phyloP scores from a whole-genome alignment of 345 rosid genomes.

The Citrus medica region DNA sequence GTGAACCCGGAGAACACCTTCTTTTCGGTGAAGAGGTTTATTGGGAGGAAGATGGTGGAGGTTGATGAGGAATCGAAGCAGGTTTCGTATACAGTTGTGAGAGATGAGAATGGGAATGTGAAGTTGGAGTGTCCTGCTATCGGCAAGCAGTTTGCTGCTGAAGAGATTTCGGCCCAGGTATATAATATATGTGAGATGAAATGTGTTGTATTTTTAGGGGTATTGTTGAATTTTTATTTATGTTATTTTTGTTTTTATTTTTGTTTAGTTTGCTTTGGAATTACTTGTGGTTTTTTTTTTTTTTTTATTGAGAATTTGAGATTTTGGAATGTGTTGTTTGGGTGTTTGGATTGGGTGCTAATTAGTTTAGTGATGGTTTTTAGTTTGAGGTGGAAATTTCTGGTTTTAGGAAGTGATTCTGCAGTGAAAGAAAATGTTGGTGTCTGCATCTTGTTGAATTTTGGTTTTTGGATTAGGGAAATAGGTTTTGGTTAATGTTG shows the following conservation, averaged over 20 bases:
- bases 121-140: slow-evolving; percentile 93
- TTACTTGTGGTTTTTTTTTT: too few relatives aligned
- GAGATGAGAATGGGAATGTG: slow-evolving; percentile 92
- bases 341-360: not conserved
- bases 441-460: not conserved
- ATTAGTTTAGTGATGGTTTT: not conserved
- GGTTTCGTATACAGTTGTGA: slow-evolving; percentile 76
- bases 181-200: not conserved
- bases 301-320: too few relatives aligned
- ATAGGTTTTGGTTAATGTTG: not conserved
- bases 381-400: too few relatives aligned
- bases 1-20: slow-evolving; percentile 99
- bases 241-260: not conserved
- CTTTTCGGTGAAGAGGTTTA: slow-evolving; percentile 97
- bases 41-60: slow-evolving; percentile 95
- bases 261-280: too few relatives aligned
- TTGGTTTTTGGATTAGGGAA: not conserved
- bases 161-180: slow-evolving; percentile 99
- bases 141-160: slow-evolving; percentile 90
- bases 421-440: too few relatives aligned
- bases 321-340: not conserved
- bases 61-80: slow-evolving; percentile 97
- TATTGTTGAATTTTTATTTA: not conserved
- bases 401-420: not conserved
- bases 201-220: not conserved